phyloP scores from a whole-genome alignment of 1,139 yeast species.

The Pichia sp. region DNA sequence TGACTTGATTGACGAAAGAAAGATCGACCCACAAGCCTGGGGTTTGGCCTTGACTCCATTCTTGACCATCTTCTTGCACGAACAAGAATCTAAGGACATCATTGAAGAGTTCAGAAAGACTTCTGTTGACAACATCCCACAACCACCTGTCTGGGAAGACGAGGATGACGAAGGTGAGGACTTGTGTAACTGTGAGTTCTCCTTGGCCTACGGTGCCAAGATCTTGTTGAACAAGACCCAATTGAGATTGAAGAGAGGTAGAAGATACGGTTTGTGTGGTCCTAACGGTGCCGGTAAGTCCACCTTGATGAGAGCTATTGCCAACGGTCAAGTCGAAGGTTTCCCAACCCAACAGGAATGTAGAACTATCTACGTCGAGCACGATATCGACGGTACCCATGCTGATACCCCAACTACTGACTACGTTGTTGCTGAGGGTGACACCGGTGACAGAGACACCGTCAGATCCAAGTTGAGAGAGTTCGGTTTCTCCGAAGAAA shows the following conservation, averaged over 20 bases:
- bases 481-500: slow-evolving; percentile 88
- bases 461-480: slow-evolving; percentile 74
- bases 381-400: slow-evolving; percentile 97
- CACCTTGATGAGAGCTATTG: slow-evolving; percentile 99
- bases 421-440: slow-evolving; percentile 57
- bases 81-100: slow-evolving; percentile 82
- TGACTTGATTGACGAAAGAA: slow-evolving; percentile 97
- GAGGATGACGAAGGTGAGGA: slow-evolving; percentile 99
- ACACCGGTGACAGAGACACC: slow-evolving; percentile 66
- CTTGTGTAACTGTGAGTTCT: slow-evolving; percentile 99
- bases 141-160: slow-evolving; percentile 92
- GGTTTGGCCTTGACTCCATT: slow-evolving; percentile 82
- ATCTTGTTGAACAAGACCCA: slow-evolving; percentile 99
- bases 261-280: slow-evolving; percentile 99
- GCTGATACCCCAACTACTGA: slow-evolving; percentile 92
- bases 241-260: slow-evolving; percentile 98
- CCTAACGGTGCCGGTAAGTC: slow-evolving; percentile 99
- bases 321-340: slow-evolving; percentile 99
- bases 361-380: slow-evolving; percentile 98
- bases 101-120: slow-evolving; percentile 93
- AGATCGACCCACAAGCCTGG: slow-evolving; percentile 92
- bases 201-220: slow-evolving; percentile 99
- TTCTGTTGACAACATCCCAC: slow-evolving; percentile 97
- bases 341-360: slow-evolving; percentile 99
- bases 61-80: slow-evolving; percentile 94